phyloP scores from a whole-genome alignment of 768 basidiomycete genomes.

The Calocybe gangraenosa region DNA sequence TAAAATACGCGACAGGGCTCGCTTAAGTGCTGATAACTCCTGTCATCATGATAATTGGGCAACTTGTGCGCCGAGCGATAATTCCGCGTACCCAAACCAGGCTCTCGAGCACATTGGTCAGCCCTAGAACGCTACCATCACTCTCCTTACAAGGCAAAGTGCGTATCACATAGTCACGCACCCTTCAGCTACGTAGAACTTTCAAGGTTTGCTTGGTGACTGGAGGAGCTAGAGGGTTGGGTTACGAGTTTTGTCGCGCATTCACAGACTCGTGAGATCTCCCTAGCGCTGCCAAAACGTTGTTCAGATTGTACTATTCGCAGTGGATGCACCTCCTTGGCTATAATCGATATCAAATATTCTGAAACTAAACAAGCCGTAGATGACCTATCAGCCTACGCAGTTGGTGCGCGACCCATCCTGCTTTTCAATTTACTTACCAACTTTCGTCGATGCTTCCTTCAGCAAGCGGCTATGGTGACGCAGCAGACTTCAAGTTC shows the following conservation, averaged over 20 bases:
- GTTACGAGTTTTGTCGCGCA: conserved; percentile 86
- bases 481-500: conserved; percentile 55
- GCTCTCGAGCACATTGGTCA: conserved; percentile 6
- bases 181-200: conserved; percentile 2
- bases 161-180: neutral
- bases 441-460: conserved; percentile 17
- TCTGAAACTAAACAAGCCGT: conserved; percentile 66
- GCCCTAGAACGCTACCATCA: conserved; percentile 55
- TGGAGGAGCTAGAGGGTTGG: conserved; percentile 89
- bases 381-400: conserved; percentile 48
- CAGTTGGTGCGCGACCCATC: conserved; percentile 16
- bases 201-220: conserved; percentile 85
- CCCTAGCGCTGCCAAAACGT: conserved; percentile 2
- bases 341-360: conserved; percentile 77
- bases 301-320: conserved; percentile 1
- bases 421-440: conserved; percentile 14
- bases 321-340: conserved; percentile 79
- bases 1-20: too few relatives aligned
- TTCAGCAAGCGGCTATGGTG: conserved; percentile 50
- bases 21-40: too few relatives aligned
- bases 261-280: conserved; percentile 76
- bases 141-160: conserved; percentile 84
- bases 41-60: too few relatives aligned
- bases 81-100: neutral
- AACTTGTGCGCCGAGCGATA: too few relatives aligned